Evolutionary conservation across 139 green algal species (phyloP).

Genomic region (Monoraphidium neglectum): DNA sequence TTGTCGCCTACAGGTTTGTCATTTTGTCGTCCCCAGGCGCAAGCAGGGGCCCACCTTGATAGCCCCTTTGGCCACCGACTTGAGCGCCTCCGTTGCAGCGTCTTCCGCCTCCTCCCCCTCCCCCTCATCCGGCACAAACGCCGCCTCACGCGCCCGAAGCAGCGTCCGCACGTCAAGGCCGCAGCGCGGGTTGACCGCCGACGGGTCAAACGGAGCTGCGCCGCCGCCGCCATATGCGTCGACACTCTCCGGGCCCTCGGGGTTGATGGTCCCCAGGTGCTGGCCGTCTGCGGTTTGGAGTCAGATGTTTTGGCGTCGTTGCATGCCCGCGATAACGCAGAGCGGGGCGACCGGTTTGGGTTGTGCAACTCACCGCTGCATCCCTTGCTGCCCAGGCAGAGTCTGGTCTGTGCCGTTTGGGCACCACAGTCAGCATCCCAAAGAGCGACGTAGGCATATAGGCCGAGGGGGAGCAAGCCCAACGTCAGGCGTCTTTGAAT

Average conservation of each 20-base stretch:
- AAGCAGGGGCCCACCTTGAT: slow-evolving; percentile 16
- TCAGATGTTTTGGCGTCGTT: too few relatives aligned
- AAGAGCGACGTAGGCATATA: too few relatives aligned
- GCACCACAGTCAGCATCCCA: too few relatives aligned
- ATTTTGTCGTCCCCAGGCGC: neutral
- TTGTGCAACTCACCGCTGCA: too few relatives aligned
- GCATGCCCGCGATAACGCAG: too few relatives aligned
- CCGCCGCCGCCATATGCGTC: neutral
- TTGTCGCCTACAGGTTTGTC: neutral
- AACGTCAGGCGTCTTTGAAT: neutral
- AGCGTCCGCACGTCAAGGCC: neutral
- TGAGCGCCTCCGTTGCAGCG: slow-evolving; percentile 1
- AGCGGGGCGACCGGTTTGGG: too few relatives aligned
- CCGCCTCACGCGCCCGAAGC: neutral
- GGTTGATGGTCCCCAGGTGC: slow-evolving; percentile 6
- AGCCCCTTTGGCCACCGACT: slow-evolving; percentile 5
- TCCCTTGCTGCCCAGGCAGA: too few relatives aligned
- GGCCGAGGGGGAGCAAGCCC: too few relatives aligned
- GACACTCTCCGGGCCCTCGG: neutral
- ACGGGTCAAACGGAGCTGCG: neutral
- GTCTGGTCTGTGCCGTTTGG: too few relatives aligned
- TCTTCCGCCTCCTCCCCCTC: slow-evolving; percentile 8
- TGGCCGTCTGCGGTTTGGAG: neutral
- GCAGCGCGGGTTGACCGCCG: neutral
- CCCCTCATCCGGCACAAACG: neutral